Percentiles rank a stretch among this genome's conserved stretches.
These are phyloP conservation scores for Sclerotiophoma versabilis DNA, from an alignment of 2,329 filamentous ascomycete species.

Conservation along the genomic window DNA sequence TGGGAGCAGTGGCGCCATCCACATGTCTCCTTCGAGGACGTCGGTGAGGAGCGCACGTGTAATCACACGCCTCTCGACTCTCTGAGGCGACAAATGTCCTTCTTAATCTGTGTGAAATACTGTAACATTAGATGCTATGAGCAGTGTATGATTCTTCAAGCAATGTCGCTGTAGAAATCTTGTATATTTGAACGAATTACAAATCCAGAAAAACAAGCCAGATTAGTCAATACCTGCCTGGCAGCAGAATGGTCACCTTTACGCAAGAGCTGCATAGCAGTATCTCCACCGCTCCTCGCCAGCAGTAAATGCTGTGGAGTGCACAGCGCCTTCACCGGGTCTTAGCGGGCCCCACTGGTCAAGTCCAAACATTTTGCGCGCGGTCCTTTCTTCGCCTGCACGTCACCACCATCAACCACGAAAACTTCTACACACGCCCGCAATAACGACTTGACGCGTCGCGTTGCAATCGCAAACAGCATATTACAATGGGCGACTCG, in stretches of 20 bases:
- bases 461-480: constrained; percentile 12
- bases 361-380: constrained; percentile 21
- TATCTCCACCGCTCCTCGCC: neutral
- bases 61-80: constrained; percentile 26
- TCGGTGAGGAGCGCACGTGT: constrained; percentile 1
- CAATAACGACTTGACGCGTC: constrained; percentile 2
- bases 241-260: neutral
- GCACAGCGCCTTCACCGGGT: constrained; percentile 13
- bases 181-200: neutral
- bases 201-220: neutral
- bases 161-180: neutral
- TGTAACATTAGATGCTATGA: constrained; percentile 25
- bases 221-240: neutral
- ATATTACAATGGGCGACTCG: constrained; percentile 32
- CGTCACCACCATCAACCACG: constrained; percentile 14
- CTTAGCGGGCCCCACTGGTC: constrained; percentile 20
- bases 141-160: constrained; percentile 1
- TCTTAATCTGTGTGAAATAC: constrained; percentile 19
- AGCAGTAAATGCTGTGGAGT: neutral
- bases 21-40: neutral
- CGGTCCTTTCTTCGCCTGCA: constrained; percentile 11
- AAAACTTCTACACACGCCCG: neutral
- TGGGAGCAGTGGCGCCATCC: constrained; percentile 16
- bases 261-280: too few species aligned
- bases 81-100: constrained; percentile 14